Percentiles rank a stretch among this genome's conserved stretches.
These are phyloP conservation scores for Forsythia suspensa DNA, from an alignment of 257 asterid species.

Conservation along the genomic window DNA sequence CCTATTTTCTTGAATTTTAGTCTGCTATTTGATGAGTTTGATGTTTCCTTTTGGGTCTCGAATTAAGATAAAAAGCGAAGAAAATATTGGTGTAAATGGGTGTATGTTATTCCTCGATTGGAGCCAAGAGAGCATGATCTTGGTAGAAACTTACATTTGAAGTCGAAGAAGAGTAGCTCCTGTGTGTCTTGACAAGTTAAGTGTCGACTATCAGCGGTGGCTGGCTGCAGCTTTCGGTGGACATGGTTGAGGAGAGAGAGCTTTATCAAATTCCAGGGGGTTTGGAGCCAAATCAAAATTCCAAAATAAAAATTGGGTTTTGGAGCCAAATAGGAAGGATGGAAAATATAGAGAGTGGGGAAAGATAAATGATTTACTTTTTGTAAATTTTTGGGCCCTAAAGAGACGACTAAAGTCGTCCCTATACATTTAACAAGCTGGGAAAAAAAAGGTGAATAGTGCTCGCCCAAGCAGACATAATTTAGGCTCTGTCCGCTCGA, in stretches of 20 bases:
- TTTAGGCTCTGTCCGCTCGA: too few species aligned
- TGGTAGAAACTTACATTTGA: conserved; percentile 27
- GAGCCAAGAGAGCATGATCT: conserved; percentile 37
- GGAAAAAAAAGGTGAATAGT: too few species aligned
- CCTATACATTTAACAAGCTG: too few species aligned
- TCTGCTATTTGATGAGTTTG: not conserved
- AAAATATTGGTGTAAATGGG: conserved; percentile 52
- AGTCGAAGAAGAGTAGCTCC: conserved; percentile 46
- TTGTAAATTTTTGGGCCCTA: too few species aligned
- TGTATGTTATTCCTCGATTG: conserved; percentile 65
- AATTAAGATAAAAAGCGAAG: not conserved
- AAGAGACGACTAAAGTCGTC: too few species aligned
- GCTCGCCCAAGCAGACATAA: too few species aligned
- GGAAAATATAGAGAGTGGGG: too few species aligned
- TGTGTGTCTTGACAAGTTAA: conserved; percentile 51
- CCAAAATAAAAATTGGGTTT: too few species aligned
- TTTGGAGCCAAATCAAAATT: too few species aligned
- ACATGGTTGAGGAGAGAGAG: too few species aligned
- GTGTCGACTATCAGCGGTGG: conserved; percentile 34
- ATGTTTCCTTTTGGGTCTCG: not conserved
- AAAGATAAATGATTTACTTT: too few species aligned
- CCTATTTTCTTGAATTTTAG: not conserved
- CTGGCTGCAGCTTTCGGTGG: conserved; percentile 2
- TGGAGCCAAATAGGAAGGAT: too few species aligned
- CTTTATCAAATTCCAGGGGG: conserved; percentile 57